These are phyloP conservation scores for Dichotomocladium elegans DNA, from an alignment of 371 early-diverging fungal species.

Conservation along the genomic window DNA sequence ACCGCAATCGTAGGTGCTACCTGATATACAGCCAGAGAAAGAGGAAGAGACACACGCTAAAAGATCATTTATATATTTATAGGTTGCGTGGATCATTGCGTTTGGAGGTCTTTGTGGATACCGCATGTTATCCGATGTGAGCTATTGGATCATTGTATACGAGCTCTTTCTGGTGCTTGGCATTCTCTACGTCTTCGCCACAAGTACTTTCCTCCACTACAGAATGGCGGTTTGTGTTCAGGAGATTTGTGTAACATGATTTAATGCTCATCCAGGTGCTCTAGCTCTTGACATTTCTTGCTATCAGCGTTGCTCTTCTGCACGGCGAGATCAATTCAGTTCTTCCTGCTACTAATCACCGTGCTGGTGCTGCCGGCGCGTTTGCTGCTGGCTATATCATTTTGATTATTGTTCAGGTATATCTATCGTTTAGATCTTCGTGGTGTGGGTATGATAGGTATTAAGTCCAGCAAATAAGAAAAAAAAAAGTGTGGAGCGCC, in stretches of 20 bases:
- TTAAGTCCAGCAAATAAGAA: too few species aligned
- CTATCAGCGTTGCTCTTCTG: constrained; percentile 31
- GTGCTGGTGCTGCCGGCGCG: constrained; percentile 17
- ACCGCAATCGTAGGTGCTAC: constrained; percentile 19
- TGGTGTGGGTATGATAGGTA: too few species aligned
- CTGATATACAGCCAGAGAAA: neutral
- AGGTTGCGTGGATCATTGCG: constrained; percentile 41
- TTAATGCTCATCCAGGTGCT: neutral
- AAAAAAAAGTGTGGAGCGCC: too few species aligned
- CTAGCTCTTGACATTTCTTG: constrained; percentile 40
- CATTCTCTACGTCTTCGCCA: constrained; percentile 14
- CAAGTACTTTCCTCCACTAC: constrained; percentile 28
- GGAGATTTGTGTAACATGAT: constrained; percentile 9
- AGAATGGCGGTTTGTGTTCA: constrained; percentile 29
- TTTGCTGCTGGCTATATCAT: constrained; percentile 40
- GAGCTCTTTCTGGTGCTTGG: constrained; percentile 30
- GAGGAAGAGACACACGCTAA: neutral
- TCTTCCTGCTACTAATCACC: constrained; percentile 2
- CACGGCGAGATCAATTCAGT: constrained; percentile 26
- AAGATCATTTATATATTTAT: neutral
- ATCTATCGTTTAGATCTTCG: too few species aligned
- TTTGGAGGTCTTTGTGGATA: constrained; percentile 35
- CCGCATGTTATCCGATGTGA: constrained; percentile 15
- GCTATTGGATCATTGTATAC: constrained; percentile 44
- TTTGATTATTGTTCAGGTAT: constrained; percentile 39